These are phyloP conservation scores for Carex arenaria DNA, from an alignment of 202 grass and related monocot genomes.

Conservation along the genomic window DNA sequence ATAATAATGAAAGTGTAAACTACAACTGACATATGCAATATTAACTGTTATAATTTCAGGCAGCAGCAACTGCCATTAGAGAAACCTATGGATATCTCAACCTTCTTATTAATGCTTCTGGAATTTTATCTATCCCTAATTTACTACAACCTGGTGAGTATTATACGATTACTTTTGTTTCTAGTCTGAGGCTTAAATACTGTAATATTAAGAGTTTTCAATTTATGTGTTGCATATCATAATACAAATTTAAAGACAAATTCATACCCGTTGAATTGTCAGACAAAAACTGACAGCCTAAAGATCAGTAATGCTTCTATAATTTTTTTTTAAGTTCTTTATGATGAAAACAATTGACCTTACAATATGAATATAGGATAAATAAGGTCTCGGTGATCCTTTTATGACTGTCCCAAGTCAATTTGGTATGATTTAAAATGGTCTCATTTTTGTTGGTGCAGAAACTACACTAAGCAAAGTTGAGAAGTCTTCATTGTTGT, in stretches of 20 bases:
- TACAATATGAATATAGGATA: not conserved
- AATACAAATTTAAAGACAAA: not conserved
- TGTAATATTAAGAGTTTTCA: not conserved
- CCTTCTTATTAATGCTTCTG: constrained; percentile 75
- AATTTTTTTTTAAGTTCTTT: not conserved
- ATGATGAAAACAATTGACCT: not conserved
- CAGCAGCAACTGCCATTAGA: constrained; percentile 40
- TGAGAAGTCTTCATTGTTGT: constrained; percentile 62
- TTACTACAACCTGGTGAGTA: constrained; percentile 68
- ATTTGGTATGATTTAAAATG: constrained; percentile 1
- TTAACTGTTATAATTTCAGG: constrained; percentile 31
- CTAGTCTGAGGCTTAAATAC: not conserved
- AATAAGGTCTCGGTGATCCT: not conserved
- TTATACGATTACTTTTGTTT: not conserved
- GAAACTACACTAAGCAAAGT: constrained; percentile 87
- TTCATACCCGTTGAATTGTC: not conserved
- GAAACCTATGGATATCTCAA: constrained; percentile 59
- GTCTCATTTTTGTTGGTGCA: not conserved
- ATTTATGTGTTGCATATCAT: not conserved
- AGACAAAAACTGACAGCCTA: not conserved
- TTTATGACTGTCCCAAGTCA: not conserved
- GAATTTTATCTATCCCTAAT: constrained; percentile 69
- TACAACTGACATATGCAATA: not conserved
- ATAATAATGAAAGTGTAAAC: not conserved
- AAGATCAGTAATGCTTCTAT: not conserved